These are phyloP conservation scores for Mucor plumbeus DNA, from an alignment of 371 early-diverging fungal genomes.

Conservation along the genomic window DNA sequence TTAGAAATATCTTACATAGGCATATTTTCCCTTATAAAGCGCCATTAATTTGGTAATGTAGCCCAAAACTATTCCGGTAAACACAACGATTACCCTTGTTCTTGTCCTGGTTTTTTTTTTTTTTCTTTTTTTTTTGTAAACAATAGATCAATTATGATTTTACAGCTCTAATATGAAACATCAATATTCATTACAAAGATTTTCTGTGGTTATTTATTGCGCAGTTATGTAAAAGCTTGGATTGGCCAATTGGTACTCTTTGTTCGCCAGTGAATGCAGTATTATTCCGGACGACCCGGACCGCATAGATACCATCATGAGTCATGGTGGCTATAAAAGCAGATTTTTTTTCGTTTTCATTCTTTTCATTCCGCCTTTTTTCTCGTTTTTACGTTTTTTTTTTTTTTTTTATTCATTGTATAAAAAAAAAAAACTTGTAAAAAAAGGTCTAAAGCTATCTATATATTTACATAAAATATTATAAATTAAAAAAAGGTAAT, in stretches of 20 bases:
- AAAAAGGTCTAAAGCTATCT: neutral
- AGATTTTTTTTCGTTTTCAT: constrained; percentile 8
- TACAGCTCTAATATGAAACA: no score
- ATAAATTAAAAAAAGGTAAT: neutral
- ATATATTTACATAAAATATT: neutral
- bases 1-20: no score
- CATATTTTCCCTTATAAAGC: no score
- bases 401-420: neutral
- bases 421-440: neutral
- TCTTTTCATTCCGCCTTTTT: constrained; percentile 8
- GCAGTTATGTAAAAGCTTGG: neutral
- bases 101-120: no score
- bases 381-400: neutral
- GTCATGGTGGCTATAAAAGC: constrained; percentile 5
- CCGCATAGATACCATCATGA: constrained; percentile 6
- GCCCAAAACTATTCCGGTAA: no score
- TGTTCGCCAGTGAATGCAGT: neutral
- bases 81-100: no score
- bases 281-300: constrained; percentile 2
- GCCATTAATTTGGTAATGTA: no score
- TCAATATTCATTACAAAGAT: no score
- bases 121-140: no score
- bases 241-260: no score
- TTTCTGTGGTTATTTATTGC: neutral
- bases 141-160: no score